Conservation (phyloP, 2,329 filamentous ascomycete species). For the Diaporthe aspalathi region DNA sequence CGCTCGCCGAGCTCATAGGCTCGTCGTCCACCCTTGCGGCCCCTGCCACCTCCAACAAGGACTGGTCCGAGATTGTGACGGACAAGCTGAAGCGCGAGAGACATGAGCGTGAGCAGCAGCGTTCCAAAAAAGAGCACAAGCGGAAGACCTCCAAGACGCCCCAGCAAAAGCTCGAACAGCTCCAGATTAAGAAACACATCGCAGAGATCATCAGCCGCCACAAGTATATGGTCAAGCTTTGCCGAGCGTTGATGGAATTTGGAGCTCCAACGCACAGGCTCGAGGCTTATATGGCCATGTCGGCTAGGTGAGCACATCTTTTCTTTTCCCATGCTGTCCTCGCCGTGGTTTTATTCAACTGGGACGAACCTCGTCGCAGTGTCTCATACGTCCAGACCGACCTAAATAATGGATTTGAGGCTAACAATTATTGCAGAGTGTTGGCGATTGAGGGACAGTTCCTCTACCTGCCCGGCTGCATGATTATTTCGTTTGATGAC, state of each 20-base stretch:
- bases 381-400: background rate
- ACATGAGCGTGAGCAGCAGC: slow-evolving; percentile 38
- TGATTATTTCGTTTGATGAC: slow-evolving; percentile 94
- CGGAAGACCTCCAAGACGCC: slow-evolving; percentile 38
- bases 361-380: too few relatives aligned
- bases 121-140: slow-evolving; percentile 40
- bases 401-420: too few relatives aligned
- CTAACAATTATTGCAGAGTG: slow-evolving; percentile 62
- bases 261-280: slow-evolving; percentile 91
- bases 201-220: slow-evolving; percentile 81
- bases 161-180: slow-evolving; percentile 47
- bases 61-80: slow-evolving; percentile 55
- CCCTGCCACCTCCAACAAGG: slow-evolving; percentile 53
- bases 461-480: slow-evolving; percentile 89
- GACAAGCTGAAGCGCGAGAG: slow-evolving; percentile 40
- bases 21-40: slow-evolving; percentile 65
- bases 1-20: slow-evolving; percentile 64
- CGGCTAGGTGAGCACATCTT: slow-evolving; percentile 57
- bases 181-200: slow-evolving; percentile 67
- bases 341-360: too few relatives aligned
- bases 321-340: background rate
- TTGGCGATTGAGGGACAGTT: slow-evolving; percentile 91
- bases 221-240: slow-evolving; percentile 85
- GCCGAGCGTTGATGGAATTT: slow-evolving; percentile 87
- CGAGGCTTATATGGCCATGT: slow-evolving; percentile 93